Conservation (phyloP, 371 early-diverging fungal species). For the Phascolomyces articulosus region DNA sequence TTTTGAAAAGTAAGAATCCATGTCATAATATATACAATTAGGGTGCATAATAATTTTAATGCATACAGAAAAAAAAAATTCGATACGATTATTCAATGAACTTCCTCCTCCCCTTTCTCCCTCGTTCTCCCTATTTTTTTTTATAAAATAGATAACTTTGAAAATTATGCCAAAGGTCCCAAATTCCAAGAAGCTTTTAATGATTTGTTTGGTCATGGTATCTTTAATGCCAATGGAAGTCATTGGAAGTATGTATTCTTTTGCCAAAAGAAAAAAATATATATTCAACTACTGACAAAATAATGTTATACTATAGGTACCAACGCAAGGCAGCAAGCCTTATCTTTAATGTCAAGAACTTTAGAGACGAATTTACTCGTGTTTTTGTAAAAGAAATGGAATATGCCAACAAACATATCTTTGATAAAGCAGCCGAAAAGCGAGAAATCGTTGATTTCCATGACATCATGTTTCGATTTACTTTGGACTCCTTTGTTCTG, state of each 20-base stretch:
- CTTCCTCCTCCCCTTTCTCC: no score
- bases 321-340: slow-evolving; percentile 65
- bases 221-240: slow-evolving; percentile 67
- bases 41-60: no score
- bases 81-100: no score
- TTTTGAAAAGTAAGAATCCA: slow-evolving; percentile 21
- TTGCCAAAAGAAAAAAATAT: no score
- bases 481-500: slow-evolving; percentile 61
- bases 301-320: no score
- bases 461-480: slow-evolving; percentile 60
- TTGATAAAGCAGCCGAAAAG: slow-evolving; percentile 35
- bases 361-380: slow-evolving; percentile 57
- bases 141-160: slow-evolving; percentile 39
- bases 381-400: slow-evolving; percentile 41
- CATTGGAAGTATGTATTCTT: slow-evolving; percentile 59
- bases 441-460: slow-evolving; percentile 56
- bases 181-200: slow-evolving; percentile 29
- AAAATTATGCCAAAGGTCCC: slow-evolving; percentile 53
- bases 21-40: no score
- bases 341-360: slow-evolving; percentile 69
- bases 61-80: no score
- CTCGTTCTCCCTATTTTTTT: neutral
- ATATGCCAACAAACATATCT: slow-evolving; percentile 24
- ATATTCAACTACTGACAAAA: no score
- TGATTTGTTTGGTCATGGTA: slow-evolving; percentile 66